phyloP scores from a whole-genome alignment of 2,329 filamentous ascomycete species.

The Hirsutella minnesotensis region DNA sequence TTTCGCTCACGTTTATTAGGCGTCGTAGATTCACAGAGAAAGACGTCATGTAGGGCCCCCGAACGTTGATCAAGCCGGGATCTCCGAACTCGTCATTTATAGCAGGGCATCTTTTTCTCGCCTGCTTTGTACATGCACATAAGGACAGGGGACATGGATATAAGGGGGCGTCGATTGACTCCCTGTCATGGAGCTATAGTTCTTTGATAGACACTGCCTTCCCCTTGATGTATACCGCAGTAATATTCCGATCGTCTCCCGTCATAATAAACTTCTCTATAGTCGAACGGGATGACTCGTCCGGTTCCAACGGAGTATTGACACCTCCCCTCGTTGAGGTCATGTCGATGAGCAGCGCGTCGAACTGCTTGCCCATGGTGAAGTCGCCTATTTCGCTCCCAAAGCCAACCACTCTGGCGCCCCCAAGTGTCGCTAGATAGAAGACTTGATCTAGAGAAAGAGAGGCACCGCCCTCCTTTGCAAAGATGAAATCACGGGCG shows the following conservation, averaged over 20 bases:
- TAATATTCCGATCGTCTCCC: slow-evolving; percentile 35
- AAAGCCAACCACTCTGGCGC: slow-evolving; percentile 45
- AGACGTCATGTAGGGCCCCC: too few species aligned
- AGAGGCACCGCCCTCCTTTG: slow-evolving; percentile 26
- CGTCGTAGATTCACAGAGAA: too few species aligned
- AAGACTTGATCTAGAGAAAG: slow-evolving; percentile 42
- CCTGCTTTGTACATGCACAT: too few species aligned
- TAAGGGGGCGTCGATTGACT: too few species aligned
- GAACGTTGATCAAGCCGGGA: too few species aligned
- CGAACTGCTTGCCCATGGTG: slow-evolving; percentile 47
- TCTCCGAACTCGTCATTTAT: too few species aligned
- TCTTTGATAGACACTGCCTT: background rate
- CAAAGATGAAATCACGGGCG: slow-evolving; percentile 28
- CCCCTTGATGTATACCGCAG: background rate
- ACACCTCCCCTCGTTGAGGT: slow-evolving; percentile 19
- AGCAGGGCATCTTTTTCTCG: too few species aligned
- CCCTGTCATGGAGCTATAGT: too few species aligned
- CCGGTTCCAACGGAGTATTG: slow-evolving; percentile 41
- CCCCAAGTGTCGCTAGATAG: slow-evolving; percentile 48
- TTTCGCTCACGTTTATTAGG: too few species aligned
- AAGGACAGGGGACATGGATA: too few species aligned
- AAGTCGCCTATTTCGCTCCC: slow-evolving; percentile 44
- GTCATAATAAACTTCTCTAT: slow-evolving; percentile 57
- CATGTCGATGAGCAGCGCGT: slow-evolving; percentile 40
- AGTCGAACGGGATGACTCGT: slow-evolving; percentile 30